phyloP scores from a whole-genome alignment of 2,329 filamentous ascomycete species.

The Shiraia bambusicola region DNA sequence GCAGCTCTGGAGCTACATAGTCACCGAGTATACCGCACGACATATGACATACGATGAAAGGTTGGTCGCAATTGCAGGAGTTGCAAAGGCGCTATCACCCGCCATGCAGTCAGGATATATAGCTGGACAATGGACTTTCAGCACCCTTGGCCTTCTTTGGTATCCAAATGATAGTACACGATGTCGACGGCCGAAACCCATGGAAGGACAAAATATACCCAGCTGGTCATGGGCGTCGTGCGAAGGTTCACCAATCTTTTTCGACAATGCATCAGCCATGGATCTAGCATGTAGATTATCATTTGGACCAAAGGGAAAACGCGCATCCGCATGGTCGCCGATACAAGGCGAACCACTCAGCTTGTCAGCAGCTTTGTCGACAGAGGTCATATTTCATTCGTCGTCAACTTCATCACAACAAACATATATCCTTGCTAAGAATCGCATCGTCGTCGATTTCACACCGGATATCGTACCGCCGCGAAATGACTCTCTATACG shows the following conservation, averaged over 20 bases:
- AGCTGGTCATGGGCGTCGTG: conserved; percentile 43
- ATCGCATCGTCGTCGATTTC: conserved; percentile 36
- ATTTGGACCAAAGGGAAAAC: conserved; percentile 27
- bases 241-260: conserved; percentile 40
- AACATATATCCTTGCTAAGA: conserved; percentile 28
- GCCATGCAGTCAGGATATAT: conserved; percentile 36
- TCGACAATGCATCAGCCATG: conserved; percentile 41
- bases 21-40: conserved; percentile 41
- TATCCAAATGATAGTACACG: conserved; percentile 34
- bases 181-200: conserved; percentile 26
- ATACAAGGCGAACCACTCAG: conserved; percentile 31
- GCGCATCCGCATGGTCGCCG: conserved; percentile 33
- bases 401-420: conserved; percentile 6
- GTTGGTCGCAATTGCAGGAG: conserved; percentile 32
- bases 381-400: conserved; percentile 30
- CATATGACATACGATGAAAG: conserved; percentile 39
- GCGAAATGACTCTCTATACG: conserved; percentile 24
- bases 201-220: conserved; percentile 25
- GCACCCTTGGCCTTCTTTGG: conserved; percentile 38
- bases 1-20: conserved; percentile 40
- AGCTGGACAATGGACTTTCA: conserved; percentile 42
- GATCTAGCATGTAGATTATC: conserved; percentile 37
- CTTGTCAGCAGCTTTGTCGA: conserved; percentile 38
- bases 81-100: conserved; percentile 32
- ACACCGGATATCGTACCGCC: conserved; percentile 33